Conservation (phyloP, 2,329 filamentous ascomycete genomes). For the Claviceps africana region DNA sequence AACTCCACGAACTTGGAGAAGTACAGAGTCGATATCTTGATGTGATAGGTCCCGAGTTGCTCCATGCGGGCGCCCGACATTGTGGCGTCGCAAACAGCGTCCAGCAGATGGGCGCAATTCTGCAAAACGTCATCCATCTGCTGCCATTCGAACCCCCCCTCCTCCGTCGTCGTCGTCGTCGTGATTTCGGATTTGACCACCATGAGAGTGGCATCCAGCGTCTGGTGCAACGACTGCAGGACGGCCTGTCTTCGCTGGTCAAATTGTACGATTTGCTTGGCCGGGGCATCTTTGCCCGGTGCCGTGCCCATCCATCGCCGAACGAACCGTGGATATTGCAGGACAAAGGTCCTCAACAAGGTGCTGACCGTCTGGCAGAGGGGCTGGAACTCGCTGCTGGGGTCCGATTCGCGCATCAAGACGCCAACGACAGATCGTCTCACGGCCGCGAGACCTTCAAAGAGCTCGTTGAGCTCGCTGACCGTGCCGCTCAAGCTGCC, state of each 20-base stretch:
- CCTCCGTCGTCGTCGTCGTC: conserved; percentile 26
- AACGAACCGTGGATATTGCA: conserved; percentile 45
- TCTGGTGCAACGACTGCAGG: conserved; percentile 36
- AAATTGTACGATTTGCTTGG: conserved; percentile 46
- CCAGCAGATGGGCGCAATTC: conserved; percentile 40
- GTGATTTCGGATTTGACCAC: conserved; percentile 40
- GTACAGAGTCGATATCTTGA: conserved; percentile 60
- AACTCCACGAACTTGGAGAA: conserved; percentile 46
- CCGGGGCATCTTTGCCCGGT: conserved; percentile 33
- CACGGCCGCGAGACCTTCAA: conserved; percentile 40
- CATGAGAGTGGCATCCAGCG: conserved; percentile 47
- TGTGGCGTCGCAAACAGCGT: conserved; percentile 31
- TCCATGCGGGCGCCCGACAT: conserved; percentile 17
- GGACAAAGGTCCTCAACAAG: conserved; percentile 41
- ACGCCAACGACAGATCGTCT: conserved; percentile 40
- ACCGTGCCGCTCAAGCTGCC: conserved; percentile 45
- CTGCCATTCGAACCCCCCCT: too few relatives aligned
- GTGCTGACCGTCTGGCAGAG: conserved; percentile 13
- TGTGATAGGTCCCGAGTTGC: conserved; percentile 33
- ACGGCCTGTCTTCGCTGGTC: conserved; percentile 44
- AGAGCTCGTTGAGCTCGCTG: conserved; percentile 45
- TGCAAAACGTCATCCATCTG: conserved; percentile 41
- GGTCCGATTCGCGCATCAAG: conserved; percentile 21
- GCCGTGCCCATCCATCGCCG: conserved; percentile 48
- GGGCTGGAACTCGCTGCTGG: conserved; percentile 6